Evolutionary conservation across 148 eudicot species (phyloP).

Genomic region (Amaranthus hypochondriacus): DNA sequence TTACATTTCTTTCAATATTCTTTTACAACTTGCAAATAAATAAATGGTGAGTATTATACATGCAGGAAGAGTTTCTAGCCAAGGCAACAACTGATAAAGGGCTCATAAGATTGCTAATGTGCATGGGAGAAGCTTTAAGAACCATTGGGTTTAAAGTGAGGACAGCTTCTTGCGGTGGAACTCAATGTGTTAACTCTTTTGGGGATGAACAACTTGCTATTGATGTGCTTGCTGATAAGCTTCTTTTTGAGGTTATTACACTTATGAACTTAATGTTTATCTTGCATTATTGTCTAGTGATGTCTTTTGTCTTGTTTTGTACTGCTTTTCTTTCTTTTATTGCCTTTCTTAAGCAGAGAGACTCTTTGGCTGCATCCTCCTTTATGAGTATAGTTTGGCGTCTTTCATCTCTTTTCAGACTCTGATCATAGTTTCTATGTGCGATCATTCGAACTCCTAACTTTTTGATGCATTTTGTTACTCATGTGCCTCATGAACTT

Average conservation of each 20-base stretch:
- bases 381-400: too few relatives aligned
- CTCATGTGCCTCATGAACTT: too few relatives aligned
- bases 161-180: constrained; percentile 98
- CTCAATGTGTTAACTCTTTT: constrained; percentile 90
- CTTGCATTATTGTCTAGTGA: too few relatives aligned
- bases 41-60: background rate
- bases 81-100: constrained; percentile 87
- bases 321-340: too few relatives aligned
- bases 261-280: background rate
- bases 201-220: constrained; percentile 99
- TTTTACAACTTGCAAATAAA: background rate
- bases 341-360: too few relatives aligned
- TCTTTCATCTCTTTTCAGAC: too few relatives aligned
- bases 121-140: constrained; percentile 96
- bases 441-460: too few relatives aligned
- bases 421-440: too few relatives aligned
- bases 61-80: constrained; percentile 86
- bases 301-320: too few relatives aligned
- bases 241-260: constrained; percentile 66
- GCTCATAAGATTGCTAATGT: constrained; percentile 66
- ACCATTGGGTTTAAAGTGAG: constrained; percentile 93
- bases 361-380: too few relatives aligned
- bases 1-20: too few relatives aligned
- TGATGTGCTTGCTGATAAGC: constrained; percentile 94
- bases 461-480: too few relatives aligned